A percentile compares a stretch with the other conserved stretches of the same genome.
These are phyloP conservation scores for Acacia confusa DNA, from an alignment of 306 rosid genomes.

Conservation along the genomic window DNA sequence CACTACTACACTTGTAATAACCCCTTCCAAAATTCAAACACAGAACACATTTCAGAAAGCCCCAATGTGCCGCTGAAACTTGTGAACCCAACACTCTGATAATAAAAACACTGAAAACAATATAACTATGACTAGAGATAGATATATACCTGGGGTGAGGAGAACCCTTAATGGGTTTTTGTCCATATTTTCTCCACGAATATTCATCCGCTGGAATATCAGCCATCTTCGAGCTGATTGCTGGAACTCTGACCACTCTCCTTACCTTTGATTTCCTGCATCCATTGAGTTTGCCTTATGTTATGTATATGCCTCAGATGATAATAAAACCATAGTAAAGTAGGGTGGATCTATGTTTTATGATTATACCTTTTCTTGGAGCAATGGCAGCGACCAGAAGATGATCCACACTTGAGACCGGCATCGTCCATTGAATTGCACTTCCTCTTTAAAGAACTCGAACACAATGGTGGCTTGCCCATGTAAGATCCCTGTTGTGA, in stretches of 20 bases:
- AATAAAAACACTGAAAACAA: neutral
- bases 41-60: conserved; percentile 9
- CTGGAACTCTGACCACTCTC: conserved; percentile 68
- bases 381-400: conserved; percentile 70
- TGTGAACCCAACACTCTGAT: neutral
- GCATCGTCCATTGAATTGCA: conserved; percentile 56
- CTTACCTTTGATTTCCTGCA: conserved; percentile 65
- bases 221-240: conserved; percentile 66
- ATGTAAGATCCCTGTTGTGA: conserved; percentile 48
- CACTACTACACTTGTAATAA: conserved; percentile 80
- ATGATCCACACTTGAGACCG: conserved; percentile 46
- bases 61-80: neutral
- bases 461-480: conserved; percentile 63
- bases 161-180: conserved; percentile 92
- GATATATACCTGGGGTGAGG: conserved; percentile 75
- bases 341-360: neutral
- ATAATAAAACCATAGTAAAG: neutral
- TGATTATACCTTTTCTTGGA: conserved; percentile 61
- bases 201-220: conserved; percentile 85
- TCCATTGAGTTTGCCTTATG: neutral
- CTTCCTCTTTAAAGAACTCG: conserved; percentile 60
- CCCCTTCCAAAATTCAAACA: conserved; percentile 49
- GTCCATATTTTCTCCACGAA: conserved; percentile 90
- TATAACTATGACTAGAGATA: neutral
- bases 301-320: neutral